Conservation (phyloP, 2,329 filamentous ascomycete species). For the Geosmithia flava region DNA sequence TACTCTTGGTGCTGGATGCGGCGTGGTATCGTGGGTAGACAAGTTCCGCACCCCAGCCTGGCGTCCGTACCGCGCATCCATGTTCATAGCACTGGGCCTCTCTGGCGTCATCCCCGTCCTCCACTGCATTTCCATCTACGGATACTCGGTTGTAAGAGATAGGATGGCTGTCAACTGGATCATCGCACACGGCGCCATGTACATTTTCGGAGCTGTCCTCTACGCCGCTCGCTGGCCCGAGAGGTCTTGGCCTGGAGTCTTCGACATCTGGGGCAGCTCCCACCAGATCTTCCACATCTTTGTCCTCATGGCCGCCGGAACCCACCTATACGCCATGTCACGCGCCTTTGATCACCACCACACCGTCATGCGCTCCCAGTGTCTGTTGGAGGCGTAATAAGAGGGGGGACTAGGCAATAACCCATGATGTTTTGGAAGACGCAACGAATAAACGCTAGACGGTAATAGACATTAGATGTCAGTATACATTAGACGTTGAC, state of each 20-base stretch:
- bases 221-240: conserved; percentile 87
- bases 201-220: conserved; percentile 73
- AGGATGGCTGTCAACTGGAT: conserved; percentile 76
- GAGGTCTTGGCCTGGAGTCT: conserved; percentile 60
- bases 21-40: conserved; percentile 65
- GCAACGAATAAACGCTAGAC: too few relatives aligned
- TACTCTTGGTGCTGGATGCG: conserved; percentile 77
- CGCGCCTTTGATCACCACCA: conserved; percentile 84
- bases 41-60: conserved; percentile 73
- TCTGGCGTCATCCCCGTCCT: conserved; percentile 75
- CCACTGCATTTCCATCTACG: conserved; percentile 61
- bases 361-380: conserved; percentile 39
- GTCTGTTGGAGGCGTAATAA: conserved; percentile 13
- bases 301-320: conserved; percentile 69
- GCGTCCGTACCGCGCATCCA: conserved; percentile 72
- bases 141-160: conserved; percentile 49
- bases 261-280: conserved; percentile 85
- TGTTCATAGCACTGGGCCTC: conserved; percentile 82
- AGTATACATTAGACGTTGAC: too few relatives aligned
- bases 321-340: conserved; percentile 70
- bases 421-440: too few relatives aligned
- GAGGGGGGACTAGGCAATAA: too few relatives aligned
- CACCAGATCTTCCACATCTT: conserved; percentile 95
- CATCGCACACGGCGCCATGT: conserved; percentile 66
- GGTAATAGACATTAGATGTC: too few relatives aligned